Conservation (phyloP, 495 filamentous ascomycete species). For the Daldinia childiae region DNA sequence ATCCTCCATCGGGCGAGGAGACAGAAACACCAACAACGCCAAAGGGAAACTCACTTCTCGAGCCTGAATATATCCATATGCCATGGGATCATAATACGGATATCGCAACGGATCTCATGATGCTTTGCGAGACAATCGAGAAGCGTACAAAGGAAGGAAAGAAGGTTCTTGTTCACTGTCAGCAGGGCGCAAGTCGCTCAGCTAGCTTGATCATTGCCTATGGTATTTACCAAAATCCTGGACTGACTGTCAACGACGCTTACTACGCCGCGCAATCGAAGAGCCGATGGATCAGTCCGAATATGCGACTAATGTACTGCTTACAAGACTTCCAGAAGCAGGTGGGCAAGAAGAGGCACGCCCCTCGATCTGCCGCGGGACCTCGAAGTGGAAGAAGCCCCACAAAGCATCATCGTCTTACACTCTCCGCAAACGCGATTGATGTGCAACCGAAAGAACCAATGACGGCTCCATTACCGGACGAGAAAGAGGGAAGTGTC, state of each 20-base stretch:
- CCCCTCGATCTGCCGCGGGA: constrained; percentile 55
- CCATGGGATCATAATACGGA: constrained; percentile 98
- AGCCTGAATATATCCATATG: constrained; percentile 95
- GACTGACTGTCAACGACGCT: constrained; percentile 88
- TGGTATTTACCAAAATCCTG: constrained; percentile 89
- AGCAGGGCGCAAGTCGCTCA: constrained; percentile 93
- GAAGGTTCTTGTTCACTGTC: constrained; percentile 91
- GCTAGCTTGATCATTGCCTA: constrained; percentile 98
- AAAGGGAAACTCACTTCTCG: constrained; percentile 58
- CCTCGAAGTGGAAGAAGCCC: constrained; percentile 58
- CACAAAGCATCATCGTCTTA: constrained; percentile 62
- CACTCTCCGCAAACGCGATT: constrained; percentile 61
- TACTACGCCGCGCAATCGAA: constrained; percentile 89
- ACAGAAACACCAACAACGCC: constrained; percentile 66
- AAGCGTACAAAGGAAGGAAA: constrained; percentile 80
- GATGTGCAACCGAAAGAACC: constrained; percentile 57
- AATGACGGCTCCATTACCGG: constrained; percentile 61
- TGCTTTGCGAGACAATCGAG: constrained; percentile 88
- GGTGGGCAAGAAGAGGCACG: constrained; percentile 61
- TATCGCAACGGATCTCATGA: constrained; percentile 84
- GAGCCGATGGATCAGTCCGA: constrained; percentile 96
- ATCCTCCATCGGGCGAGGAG: constrained; percentile 47
- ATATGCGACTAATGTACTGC: constrained; percentile 98
- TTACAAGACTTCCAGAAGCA: constrained; percentile 89
- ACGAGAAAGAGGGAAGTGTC: constrained; percentile 47